These are phyloP conservation scores for Fusarium tuaranense DNA, from an alignment of 2,329 filamentous ascomycete genomes.

Conservation along the genomic window DNA sequence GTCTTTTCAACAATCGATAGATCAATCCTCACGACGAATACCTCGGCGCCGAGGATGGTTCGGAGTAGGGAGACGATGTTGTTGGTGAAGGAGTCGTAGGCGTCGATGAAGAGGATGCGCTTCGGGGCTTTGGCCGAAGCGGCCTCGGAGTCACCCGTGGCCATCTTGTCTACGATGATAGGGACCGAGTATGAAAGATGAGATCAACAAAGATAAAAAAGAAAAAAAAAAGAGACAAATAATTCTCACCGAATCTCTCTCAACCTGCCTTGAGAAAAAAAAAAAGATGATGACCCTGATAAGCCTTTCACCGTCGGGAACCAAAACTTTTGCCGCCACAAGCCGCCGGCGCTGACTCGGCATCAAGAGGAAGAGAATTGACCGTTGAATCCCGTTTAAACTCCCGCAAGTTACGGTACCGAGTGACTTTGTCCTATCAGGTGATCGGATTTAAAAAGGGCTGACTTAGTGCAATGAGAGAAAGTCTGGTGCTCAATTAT, in stretches of 20 bases:
- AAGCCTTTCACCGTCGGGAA: conserved; percentile 28
- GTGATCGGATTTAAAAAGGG: conserved; percentile 12
- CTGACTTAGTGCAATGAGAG: not conserved
- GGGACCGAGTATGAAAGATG: not conserved
- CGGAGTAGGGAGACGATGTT: conserved; percentile 90
- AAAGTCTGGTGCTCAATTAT: conserved; percentile 1
- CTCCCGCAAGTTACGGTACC: not conserved
- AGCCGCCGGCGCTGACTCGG: conserved; percentile 44
- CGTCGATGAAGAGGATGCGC: conserved; percentile 88
- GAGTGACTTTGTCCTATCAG: conserved; percentile 21
- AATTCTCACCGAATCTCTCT: not conserved
- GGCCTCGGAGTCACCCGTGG: conserved; percentile 30
- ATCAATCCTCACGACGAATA: conserved; percentile 61
- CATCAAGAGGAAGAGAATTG: not conserved
- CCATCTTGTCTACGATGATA: conserved; percentile 24
- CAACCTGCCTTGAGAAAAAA: not conserved
- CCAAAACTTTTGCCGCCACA: conserved; percentile 43
- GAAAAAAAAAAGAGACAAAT: not conserved
- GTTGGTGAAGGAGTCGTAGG: conserved; percentile 96
- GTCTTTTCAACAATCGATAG: conserved; percentile 61
- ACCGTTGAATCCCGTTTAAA: conserved; percentile 7
- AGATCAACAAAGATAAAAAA: not conserved
- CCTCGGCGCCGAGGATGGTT: conserved; percentile 73
- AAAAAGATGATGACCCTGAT: conserved; percentile 1
- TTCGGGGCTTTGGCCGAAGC: conserved; percentile 29